Evolutionary conservation across 192 early-diverging fungal genomes (phyloP), one percentile per base, ranked within the genome.

Genomic region (Chytriomyces hyalinus): DNA sequence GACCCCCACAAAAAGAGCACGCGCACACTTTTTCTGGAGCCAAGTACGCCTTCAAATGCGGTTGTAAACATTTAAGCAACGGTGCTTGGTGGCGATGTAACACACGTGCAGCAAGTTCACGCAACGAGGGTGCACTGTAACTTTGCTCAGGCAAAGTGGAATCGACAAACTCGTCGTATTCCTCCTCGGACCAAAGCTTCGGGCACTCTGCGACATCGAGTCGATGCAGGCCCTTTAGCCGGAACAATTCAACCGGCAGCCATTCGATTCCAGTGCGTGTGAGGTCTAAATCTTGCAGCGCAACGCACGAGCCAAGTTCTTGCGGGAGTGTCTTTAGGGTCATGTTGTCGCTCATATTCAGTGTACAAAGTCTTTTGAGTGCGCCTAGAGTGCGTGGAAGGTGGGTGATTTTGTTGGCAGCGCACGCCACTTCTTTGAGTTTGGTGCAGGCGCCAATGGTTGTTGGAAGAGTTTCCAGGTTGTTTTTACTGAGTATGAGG

Each of bases 1-100:
- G 94, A 7, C 94, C 94, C 13, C 81, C 78, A 78, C 94, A 96
- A 83, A 91, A 93, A 6, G 90, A 84, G 79, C 94, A 96, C 22
- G 74, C 67, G 22, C 86, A 77, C 0, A 86, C 85, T 13, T 84
- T 87, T 6, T 82, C 81, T 17, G 63, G 63, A 36, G 20, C 1
- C 43, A 96, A 72, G 78, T 94, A 95, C 20, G 80, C 79, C 76
- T 89, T 87, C 24, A 96, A 53, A 47, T 93, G 82, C 11, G 80
- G 80, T 4, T 85, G 78, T 8, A 87, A 75, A 65, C 82, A 66
- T 10, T 81, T 47, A 11, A 87, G 87, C 60, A 93, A 79, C 5
- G 87, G 81, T 11, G 93, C 69, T 50, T 92, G 84, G 7, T 89
- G 81, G n/a, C 92, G 86, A 6, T 93, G 88, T 61, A 94, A 86